A percentile compares a stretch with the other conserved stretches of the same genome.
Evolutionary conservation across 257 asterid species (phyloP).

Genomic region (Solanum peruvianum): DNA sequence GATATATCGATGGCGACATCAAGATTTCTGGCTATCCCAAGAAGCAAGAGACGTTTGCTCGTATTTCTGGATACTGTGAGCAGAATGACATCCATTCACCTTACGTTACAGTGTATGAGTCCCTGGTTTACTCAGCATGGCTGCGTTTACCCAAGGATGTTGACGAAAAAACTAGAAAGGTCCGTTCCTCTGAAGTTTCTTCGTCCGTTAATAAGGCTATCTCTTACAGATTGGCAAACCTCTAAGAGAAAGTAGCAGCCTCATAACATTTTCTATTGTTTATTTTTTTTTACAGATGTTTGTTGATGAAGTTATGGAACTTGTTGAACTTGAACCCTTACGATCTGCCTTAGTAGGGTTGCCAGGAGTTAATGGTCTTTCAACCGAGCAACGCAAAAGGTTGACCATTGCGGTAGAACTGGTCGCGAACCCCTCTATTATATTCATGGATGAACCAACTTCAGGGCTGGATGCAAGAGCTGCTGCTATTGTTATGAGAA

Average conservation of each 20-base stretch:
- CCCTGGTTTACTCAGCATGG: slow-evolving; percentile 59
- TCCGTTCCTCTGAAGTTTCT: neutral
- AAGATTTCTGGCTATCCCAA: slow-evolving; percentile 57
- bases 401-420: slow-evolving; percentile 61
- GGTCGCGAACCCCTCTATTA: slow-evolving; percentile 59
- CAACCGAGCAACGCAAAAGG: slow-evolving; percentile 68
- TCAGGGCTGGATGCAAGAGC: slow-evolving; percentile 72
- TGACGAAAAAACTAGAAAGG: slow-evolving; percentile 33
- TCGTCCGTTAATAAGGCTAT: neutral
- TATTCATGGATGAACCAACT: slow-evolving; percentile 73
- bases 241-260: neutral
- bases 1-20: slow-evolving; percentile 45
- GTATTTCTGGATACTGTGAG: slow-evolving; percentile 63
- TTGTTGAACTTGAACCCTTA: slow-evolving; percentile 40
- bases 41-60: slow-evolving; percentile 58
- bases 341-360: slow-evolving; percentile 50
- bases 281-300: slow-evolving; percentile 22
- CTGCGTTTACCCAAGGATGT: slow-evolving; percentile 40
- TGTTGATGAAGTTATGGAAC: slow-evolving; percentile 50
- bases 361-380: slow-evolving; percentile 54
- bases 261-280: neutral
- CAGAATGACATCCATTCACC: slow-evolving; percentile 71
- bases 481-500: slow-evolving; percentile 62
- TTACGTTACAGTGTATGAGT: slow-evolving; percentile 46
- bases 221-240: neutral